Evolutionary conservation across 148 eudicot genomes (phyloP).

Genomic region (Chenopodium formosanum): DNA sequence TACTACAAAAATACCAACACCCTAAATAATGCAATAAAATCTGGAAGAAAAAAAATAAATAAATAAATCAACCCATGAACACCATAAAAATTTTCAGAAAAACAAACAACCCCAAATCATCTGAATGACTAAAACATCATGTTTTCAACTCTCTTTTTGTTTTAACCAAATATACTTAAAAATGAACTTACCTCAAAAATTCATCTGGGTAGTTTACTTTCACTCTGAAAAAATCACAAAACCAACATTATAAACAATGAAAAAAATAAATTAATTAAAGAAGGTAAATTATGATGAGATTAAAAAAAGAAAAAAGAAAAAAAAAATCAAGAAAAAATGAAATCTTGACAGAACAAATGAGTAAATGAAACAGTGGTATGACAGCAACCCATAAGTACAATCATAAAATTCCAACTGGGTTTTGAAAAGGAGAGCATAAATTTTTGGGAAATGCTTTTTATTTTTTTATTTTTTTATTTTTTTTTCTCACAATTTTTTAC

Average conservation of each 20-base stretch:
- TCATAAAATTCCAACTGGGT: constrained; percentile 28
- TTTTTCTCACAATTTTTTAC: background rate
- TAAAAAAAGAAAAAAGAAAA: background rate
- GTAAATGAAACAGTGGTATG: constrained; percentile 31
- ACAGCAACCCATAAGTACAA: constrained; percentile 29
- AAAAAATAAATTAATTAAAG: constrained; percentile 14
- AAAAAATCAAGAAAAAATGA: constrained; percentile 13
- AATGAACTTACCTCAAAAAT: constrained; percentile 6
- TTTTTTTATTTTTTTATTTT: too few species aligned
- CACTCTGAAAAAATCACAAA: background rate
- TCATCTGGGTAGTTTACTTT: constrained; percentile 2
- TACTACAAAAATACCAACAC: too few species aligned
- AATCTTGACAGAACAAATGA: background rate
- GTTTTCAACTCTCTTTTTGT: background rate
- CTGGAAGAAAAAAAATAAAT: background rate
- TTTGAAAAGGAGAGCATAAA: constrained; percentile 10
- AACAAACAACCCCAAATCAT: background rate
- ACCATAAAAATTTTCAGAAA: background rate
- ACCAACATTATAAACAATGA: constrained; percentile 6
- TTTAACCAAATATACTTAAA: too few species aligned
- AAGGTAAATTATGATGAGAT: background rate
- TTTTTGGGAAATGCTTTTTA: constrained; percentile 6
- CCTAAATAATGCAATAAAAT: background rate
- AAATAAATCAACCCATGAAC: background rate
- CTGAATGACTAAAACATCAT: background rate